Evolutionary conservation across 2,329 filamentous ascomycete genomes (phyloP).

Genomic region (Diaporthe citrichinensis): DNA sequence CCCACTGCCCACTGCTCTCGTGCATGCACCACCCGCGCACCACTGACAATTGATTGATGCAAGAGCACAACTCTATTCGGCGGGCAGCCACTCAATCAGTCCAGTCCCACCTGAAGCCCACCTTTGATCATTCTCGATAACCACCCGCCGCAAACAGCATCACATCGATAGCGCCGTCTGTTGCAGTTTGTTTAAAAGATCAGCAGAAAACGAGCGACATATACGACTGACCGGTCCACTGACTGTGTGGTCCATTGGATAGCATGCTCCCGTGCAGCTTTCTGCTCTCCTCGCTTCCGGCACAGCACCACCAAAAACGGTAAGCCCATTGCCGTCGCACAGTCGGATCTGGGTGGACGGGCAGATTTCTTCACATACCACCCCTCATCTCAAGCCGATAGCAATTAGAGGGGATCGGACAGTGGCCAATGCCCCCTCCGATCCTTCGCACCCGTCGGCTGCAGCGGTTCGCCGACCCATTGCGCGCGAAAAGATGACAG

Average conservation of each 20-base stretch:
- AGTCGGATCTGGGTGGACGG: neutral
- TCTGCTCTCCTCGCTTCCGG: neutral
- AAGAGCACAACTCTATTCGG: slow-evolving; percentile 27
- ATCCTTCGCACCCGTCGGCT: slow-evolving; percentile 28
- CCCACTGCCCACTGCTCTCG: neutral
- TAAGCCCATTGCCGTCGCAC: neutral
- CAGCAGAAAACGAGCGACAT: neutral
- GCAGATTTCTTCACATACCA: slow-evolving; percentile 3
- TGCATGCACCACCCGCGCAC: neutral
- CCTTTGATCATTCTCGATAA: slow-evolving; percentile 14
- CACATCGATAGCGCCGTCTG: slow-evolving; percentile 18
- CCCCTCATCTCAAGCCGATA: neutral
- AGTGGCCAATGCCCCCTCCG: slow-evolving; percentile 13
- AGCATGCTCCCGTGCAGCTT: neutral
- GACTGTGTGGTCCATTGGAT: neutral
- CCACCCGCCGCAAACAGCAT: neutral
- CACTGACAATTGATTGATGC: slow-evolving; percentile 1
- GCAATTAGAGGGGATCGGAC: neutral
- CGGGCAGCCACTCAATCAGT: slow-evolving; percentile 20
- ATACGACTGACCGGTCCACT: slow-evolving; percentile 11
- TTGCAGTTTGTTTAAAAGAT: slow-evolving; percentile 7
- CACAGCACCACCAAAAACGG: neutral
- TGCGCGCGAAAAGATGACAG: slow-evolving; percentile 15
- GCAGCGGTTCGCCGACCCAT: neutral
- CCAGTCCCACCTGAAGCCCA: neutral